Conservation (phyloP, 495 filamentous ascomycete genomes). For the Ramalina intermedia region DNA sequence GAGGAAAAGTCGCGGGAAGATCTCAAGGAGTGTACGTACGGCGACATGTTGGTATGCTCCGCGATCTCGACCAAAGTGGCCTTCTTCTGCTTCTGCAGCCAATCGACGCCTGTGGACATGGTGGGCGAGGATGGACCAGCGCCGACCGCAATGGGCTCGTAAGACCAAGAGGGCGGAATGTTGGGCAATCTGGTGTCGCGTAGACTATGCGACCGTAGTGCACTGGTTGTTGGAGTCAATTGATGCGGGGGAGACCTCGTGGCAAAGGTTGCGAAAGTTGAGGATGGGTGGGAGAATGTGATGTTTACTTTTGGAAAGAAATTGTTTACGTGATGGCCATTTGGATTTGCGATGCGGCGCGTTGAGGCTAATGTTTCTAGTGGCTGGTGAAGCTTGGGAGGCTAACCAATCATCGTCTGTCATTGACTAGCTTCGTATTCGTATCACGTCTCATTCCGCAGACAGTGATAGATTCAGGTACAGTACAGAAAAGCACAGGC, state of each 20-base stretch:
- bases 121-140: slow-evolving; percentile 17
- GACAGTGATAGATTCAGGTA: no score
- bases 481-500: no score
- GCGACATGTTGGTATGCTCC: slow-evolving; percentile 45
- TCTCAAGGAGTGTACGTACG: slow-evolving; percentile 28
- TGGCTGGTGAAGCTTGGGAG: no score
- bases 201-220: slow-evolving; percentile 31
- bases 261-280: not conserved
- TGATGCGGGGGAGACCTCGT: not conserved
- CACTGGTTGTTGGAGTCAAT: slow-evolving; percentile 1
- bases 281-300: not conserved
- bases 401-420: no score
- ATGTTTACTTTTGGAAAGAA: slow-evolving; percentile 9
- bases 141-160: not conserved
- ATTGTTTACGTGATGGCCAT: no score
- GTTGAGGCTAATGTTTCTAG: no score
- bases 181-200: slow-evolving; percentile 22
- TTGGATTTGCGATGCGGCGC: no score
- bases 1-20: slow-evolving; percentile 5
- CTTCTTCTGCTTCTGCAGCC: slow-evolving; percentile 76
- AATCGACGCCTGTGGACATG: slow-evolving; percentile 48
- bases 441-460: no score
- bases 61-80: slow-evolving; percentile 63
- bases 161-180: not conserved
- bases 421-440: no score